These are phyloP conservation scores for Ambrosiella xylebori DNA, from an alignment of 2,329 filamentous ascomycete species.

Conservation along the genomic window DNA sequence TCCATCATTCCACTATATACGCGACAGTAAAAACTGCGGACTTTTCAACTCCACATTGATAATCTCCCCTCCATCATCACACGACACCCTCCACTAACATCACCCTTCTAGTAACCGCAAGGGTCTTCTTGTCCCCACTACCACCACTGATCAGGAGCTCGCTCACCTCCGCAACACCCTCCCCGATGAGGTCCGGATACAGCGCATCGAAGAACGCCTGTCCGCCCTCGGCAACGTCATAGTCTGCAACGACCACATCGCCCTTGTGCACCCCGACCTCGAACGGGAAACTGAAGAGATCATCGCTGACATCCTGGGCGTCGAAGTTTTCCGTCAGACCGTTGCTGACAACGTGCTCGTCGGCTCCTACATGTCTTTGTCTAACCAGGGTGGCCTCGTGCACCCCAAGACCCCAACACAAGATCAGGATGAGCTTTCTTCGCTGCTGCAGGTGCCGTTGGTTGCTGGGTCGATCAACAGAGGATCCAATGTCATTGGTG, in stretches of 20 bases:
- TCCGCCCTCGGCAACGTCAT: conserved; percentile 96
- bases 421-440: conserved; percentile 93
- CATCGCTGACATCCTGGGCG: conserved; percentile 80
- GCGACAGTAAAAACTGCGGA: not conserved
- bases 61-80: not conserved
- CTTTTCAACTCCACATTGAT: no score
- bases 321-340: conserved; percentile 85
- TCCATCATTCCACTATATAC: not conserved
- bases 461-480: conserved; percentile 90
- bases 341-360: conserved; percentile 94
- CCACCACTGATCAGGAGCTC: conserved; percentile 92
- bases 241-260: conserved; percentile 90
- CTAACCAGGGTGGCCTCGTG: conserved; percentile 90
- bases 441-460: conserved; percentile 82
- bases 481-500: conserved; percentile 85
- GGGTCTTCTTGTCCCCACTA: conserved; percentile 87
- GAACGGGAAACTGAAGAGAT: conserved; percentile 98
- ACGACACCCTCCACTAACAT: not conserved
- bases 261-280: conserved; percentile 86
- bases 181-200: conserved; percentile 81
- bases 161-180: conserved; percentile 92
- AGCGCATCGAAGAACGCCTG: conserved; percentile 91
- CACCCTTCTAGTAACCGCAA: conserved; percentile 58
- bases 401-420: conserved; percentile 95
- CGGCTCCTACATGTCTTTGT: conserved; percentile 89